Base-by-base conservation (phyloP, 768 basidiomycete species). In the Rhizopogon vinicolor region DNA sequence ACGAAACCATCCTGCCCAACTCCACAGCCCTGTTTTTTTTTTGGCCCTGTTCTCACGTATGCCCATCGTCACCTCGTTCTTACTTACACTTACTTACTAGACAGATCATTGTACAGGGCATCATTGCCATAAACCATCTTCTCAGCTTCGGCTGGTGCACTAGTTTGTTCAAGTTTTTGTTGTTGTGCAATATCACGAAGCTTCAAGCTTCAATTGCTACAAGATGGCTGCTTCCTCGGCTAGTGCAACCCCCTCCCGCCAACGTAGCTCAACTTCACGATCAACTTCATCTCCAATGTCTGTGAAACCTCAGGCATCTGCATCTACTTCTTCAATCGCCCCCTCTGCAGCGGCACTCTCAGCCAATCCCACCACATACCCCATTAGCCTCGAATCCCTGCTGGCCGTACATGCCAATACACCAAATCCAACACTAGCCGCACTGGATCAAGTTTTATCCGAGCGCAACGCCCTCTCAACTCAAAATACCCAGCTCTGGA, bases 401-500 rank as follows among this genome's bases (percentile, higher is more conserved):
- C 76, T 91, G 60, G 70, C 77, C 42, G 69, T 77, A 28, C 79
- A 91, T 61, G 75, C 81, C 6, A 63, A 69, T 19, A 72, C 81
- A 1, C 68, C 77, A 45, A 81, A 85, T 70, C 85, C 85, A 41
- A 76, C 61, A 43, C 68, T 69, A 42, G 72, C 68, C 37, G 92
- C 93, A 3, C 79, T 96, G 29, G 91, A 93, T 25, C 81, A 85
- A 55, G 83, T 85, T 7, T 75, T 96, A 28, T 77, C 78, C 14
- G 94, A 98, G 64, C 83, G 93, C 60, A 96, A 95, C 65, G 71
- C 75, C 41, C 82, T 94, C 49, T 82, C 87, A 10, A 72, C 83
- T 4, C 93, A 96, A 75, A 96, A 96, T 68, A 74, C 85, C 14
- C 92, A 95, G 72, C 83, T 96, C 19, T 96, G 94, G 94, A 95